A percentile compares a stretch with the other conserved stretches of the same genome.
Evolutionary conservation across 768 basidiomycete genomes (phyloP).

Genomic region (Boletus tylopilopsis): DNA sequence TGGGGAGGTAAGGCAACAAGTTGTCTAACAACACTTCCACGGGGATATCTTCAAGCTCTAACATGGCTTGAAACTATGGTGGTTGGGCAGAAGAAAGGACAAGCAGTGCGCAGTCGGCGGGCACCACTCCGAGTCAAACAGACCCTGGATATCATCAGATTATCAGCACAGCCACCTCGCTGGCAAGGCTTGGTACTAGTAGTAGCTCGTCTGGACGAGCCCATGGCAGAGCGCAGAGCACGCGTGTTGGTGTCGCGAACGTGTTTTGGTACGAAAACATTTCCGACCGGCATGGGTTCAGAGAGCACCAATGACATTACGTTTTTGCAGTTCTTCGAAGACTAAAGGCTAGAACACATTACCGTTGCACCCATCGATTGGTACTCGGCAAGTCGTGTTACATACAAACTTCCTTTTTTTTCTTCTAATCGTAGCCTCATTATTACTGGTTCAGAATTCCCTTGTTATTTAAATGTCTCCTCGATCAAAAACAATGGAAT

Average conservation of each 20-base stretch:
- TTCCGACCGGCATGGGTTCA: too few species aligned
- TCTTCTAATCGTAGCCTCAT: neutral
- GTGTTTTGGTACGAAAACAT: too few species aligned
- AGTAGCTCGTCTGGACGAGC: too few species aligned
- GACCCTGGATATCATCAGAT: conserved; percentile 11
- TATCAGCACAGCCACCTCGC: conserved; percentile 23
- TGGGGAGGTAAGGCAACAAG: conserved; percentile 53
- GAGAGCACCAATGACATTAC: neutral
- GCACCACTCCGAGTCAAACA: neutral
- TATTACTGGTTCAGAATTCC: neutral
- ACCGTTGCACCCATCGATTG: neutral
- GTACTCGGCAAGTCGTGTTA: neutral
- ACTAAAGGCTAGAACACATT: too few species aligned
- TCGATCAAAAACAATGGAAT: neutral
- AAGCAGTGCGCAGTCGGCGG: conserved; percentile 5
- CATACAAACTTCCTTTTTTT: neutral
- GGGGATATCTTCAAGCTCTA: conserved; percentile 52
- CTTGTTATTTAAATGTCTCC: neutral
- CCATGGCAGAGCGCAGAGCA: too few species aligned
- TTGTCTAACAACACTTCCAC: conserved; percentile 77
- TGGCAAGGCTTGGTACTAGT: too few species aligned
- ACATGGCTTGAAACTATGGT: conserved; percentile 28
- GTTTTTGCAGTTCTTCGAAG: neutral
- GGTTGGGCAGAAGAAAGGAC: conserved; percentile 1
- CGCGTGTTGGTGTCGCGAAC: too few species aligned